Conservation (phyloP, 306 rosid genomes). For the Delonix regia region DNA sequence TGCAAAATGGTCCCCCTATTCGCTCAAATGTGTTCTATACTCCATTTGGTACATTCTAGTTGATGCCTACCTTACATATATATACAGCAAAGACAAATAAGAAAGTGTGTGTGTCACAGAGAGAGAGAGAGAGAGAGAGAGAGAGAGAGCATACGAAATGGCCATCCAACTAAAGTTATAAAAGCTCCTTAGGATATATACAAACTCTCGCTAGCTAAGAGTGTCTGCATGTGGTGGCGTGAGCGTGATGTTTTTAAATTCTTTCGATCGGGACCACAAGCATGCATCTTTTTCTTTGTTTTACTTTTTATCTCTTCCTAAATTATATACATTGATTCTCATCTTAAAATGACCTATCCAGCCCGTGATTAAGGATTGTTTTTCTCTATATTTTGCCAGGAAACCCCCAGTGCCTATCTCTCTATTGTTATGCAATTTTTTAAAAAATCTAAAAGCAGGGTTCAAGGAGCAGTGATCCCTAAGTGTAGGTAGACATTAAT, state of each 20-base stretch:
- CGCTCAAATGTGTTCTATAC: neutral
- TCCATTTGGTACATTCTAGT: neutral
- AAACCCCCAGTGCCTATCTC: neutral
- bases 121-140: slow-evolving; percentile 20
- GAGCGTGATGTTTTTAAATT: slow-evolving; percentile 70
- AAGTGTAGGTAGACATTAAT: neutral
- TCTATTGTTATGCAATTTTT: neutral
- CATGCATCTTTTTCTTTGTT: slow-evolving; percentile 45
- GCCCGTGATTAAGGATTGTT: slow-evolving; percentile 33
- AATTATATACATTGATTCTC: neutral
- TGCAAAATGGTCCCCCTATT: slow-evolving; percentile 18
- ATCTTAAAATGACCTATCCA: neutral
- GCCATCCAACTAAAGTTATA: slow-evolving; percentile 36
- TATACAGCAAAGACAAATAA: slow-evolving; percentile 38
- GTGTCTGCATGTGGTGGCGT: slow-evolving; percentile 77
- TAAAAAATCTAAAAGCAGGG: neutral
- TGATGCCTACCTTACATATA: slow-evolving; percentile 49
- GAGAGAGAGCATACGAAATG: slow-evolving; percentile 9
- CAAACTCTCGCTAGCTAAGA: slow-evolving; percentile 44
- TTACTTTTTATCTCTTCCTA: slow-evolving; percentile 38
- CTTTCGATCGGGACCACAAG: slow-evolving; percentile 51
- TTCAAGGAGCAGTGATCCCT: neutral
- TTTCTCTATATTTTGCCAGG: neutral
- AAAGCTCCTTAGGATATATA: slow-evolving; percentile 37
- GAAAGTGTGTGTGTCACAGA: too few relatives aligned